These are phyloP conservation scores for Tylopilus orsonianus DNA, from an alignment of 1,284 basidiomycete species.

Conservation along the genomic window DNA sequence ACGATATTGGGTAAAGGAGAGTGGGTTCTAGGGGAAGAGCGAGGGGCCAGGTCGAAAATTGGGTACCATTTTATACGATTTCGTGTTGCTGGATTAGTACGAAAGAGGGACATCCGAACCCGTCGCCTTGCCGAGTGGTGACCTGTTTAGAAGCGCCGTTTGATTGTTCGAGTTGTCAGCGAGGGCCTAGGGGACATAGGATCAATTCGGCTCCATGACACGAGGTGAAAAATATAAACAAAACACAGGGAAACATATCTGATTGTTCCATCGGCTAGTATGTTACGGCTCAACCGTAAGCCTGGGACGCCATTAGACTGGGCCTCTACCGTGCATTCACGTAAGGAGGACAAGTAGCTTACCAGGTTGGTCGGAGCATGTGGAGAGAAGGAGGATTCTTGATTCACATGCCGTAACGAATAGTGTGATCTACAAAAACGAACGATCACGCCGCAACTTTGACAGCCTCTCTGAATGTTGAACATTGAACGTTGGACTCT, in stretches of 20 bases:
- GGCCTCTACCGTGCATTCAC: too few species aligned
- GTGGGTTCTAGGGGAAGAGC: not conserved
- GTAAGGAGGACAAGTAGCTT: too few species aligned
- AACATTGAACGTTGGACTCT: too few species aligned
- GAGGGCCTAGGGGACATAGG: not conserved
- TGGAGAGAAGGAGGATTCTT: not conserved
- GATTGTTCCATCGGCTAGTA: not conserved
- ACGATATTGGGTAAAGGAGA: not conserved
- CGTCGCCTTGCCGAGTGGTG: not conserved
- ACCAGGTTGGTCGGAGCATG: too few species aligned
- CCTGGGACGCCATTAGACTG: too few species aligned
- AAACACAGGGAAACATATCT: not conserved
- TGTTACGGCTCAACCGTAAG: too few species aligned
- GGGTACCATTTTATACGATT: slow-evolving; percentile 11
- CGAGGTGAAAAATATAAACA: not conserved
- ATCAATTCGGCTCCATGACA: not conserved
- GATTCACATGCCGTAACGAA: not conserved
- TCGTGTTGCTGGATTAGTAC: too few species aligned
- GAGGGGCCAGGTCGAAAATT: not conserved
- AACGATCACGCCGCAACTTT: too few species aligned
- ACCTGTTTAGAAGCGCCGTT: not conserved
- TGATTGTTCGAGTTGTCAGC: not conserved
- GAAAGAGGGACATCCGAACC: too few species aligned
- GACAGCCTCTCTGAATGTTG: too few species aligned
- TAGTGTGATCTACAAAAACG: not conserved